phyloP scores from a whole-genome alignment of 1,284 basidiomycete genomes.

The Trametes sp. region DNA sequence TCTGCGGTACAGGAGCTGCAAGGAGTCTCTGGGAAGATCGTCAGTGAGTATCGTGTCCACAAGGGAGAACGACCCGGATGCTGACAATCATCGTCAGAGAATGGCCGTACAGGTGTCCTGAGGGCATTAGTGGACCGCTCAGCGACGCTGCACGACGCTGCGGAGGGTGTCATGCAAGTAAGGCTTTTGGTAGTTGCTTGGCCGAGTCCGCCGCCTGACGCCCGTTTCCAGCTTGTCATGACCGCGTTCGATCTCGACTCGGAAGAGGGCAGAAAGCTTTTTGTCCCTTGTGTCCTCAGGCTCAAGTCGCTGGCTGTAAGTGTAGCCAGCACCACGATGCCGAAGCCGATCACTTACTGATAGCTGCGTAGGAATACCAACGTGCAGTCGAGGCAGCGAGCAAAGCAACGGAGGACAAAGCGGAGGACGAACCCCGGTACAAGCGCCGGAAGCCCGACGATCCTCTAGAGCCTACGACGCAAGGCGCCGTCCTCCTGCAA shows the following conservation, averaged over 20 bases:
- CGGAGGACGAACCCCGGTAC: slow-evolving; percentile 20
- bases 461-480: slow-evolving; percentile 72
- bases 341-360: too few relatives aligned
- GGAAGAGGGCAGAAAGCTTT: slow-evolving; percentile 44
- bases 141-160: slow-evolving; percentile 52
- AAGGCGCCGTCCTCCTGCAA: slow-evolving; percentile 88
- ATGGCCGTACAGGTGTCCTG: slow-evolving; percentile 69
- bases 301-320: slow-evolving; percentile 48
- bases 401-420: slow-evolving; percentile 19
- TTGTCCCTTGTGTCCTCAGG: slow-evolving; percentile 59
- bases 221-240: slow-evolving; percentile 57
- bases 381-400: slow-evolving; percentile 24
- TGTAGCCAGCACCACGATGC: not conserved
- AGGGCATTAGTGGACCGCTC: slow-evolving; percentile 77
- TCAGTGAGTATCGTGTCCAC: slow-evolving; percentile 52
- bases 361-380: slow-evolving; percentile 47
- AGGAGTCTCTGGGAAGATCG: slow-evolving; percentile 57
- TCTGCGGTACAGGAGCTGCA: slow-evolving; percentile 66
- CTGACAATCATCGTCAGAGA: slow-evolving; percentile 46
- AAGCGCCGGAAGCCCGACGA: slow-evolving; percentile 39
- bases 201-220: not conserved
- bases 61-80: slow-evolving; percentile 32
- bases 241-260: slow-evolving; percentile 65
- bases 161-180: slow-evolving; percentile 57
- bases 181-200: slow-evolving; percentile 8